Base-by-base conservation (phyloP, 2,329 filamentous ascomycete genomes). In the Epichloe scottii region DNA sequence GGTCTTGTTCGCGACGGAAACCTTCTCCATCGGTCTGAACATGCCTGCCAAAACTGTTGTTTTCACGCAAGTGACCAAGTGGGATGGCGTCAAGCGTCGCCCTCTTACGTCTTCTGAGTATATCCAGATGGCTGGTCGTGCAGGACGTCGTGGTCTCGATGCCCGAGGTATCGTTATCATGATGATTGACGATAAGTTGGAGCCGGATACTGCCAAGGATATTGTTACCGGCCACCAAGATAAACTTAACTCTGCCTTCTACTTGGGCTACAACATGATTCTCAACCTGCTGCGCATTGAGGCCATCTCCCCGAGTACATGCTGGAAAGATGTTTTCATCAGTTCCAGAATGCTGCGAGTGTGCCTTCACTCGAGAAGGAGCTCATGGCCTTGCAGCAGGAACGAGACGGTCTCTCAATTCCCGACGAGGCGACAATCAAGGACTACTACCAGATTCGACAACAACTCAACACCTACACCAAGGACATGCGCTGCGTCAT, bases 1-100 rank as follows among this genome's bases (percentile, higher is more conserved):
- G 70, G 91, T 97, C 10, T 76, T 98, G 1, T 97, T 98, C 55
- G 93, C 93, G 0, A 98, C 93, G 0, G 94, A 98, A 67, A 98
- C 93, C 1, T 98, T 98, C 70, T 97, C 93, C 4, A 98, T 98
- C 57, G 93, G 93, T 54, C 71, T 98, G 53, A 98, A 98, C 75
- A 97, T 98, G 93, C 93, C 93, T 58, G 93, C 93, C 26, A 96
- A 96, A 74, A 98, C 93, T 1, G 93, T 98, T 2, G 90, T 98
- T n/a, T 98, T 98, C 67, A 96, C 93, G 0, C 90, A 87, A 58
- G 89, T 98, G 10, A 86, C 86, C 49, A 98, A 98, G 64, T 98
- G 90, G 64, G 93, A 98, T 63, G 94, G 94, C 52, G 77, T 82
- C 6, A 76, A 79, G 53, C 79, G 81, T 59, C 80, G 91, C 56